A percentile compares a stretch with the other conserved stretches of the same genome.
These are phyloP conservation scores for Simplicillium aogashimaense DNA, from an alignment of 2,329 filamentous ascomycete genomes.

Conservation along the genomic window DNA sequence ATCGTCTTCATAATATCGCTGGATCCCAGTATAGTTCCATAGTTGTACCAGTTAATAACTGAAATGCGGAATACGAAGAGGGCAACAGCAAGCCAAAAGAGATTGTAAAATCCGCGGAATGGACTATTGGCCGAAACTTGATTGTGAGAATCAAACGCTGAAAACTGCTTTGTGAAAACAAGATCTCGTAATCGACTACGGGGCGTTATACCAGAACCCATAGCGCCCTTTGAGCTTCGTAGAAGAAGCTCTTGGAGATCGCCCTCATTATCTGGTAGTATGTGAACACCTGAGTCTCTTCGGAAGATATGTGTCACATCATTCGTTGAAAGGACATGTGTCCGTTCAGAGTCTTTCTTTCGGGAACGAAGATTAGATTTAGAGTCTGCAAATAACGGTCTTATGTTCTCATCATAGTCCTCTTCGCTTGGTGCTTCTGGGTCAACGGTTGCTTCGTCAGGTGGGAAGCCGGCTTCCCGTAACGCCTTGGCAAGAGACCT, in stretches of 20 bases:
- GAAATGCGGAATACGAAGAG: slow-evolving; percentile 58
- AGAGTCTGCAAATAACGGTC: slow-evolving; percentile 14
- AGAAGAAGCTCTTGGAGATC: slow-evolving; percentile 17
- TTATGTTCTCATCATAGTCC: slow-evolving; percentile 30
- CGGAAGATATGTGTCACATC: slow-evolving; percentile 11
- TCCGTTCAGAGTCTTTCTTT: too few species aligned
- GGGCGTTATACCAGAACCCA: slow-evolving; percentile 10
- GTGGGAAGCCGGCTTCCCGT: too few species aligned
- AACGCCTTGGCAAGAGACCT: too few species aligned
- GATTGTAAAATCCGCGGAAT: slow-evolving; percentile 70
- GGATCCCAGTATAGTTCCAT: slow-evolving; percentile 58
- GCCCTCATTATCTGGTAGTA: slow-evolving; percentile 18
- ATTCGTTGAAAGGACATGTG: slow-evolving; percentile 5
- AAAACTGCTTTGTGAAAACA: slow-evolving; percentile 64
- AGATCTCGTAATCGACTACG: slow-evolving; percentile 32
- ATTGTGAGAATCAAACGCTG: slow-evolving; percentile 66
- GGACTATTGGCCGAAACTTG: slow-evolving; percentile 52
- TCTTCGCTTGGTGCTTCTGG: slow-evolving; percentile 35
- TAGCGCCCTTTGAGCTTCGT: slow-evolving; percentile 12
- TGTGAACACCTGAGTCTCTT: slow-evolving; percentile 14
- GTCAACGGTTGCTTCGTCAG: slow-evolving; percentile 10
- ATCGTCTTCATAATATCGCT: slow-evolving; percentile 66
- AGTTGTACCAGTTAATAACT: slow-evolving; percentile 56
- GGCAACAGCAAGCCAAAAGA: slow-evolving; percentile 66
- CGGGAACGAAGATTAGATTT: background rate